phyloP scores from a whole-genome alignment of 2,329 filamentous ascomycete species.

The Cercospora berteroae region DNA sequence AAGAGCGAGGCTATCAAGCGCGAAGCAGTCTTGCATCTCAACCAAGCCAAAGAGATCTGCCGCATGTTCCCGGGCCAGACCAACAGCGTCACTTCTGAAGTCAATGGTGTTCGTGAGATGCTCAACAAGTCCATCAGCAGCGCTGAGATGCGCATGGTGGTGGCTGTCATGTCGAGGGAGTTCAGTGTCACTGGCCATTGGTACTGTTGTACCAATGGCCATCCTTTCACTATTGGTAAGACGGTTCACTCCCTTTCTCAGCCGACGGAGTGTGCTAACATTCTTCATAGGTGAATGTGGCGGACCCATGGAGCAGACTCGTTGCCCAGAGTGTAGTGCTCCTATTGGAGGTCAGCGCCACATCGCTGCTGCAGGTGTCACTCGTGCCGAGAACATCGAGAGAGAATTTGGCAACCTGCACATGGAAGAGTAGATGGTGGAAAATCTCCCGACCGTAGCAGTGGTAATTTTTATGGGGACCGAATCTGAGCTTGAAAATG shows the following conservation, averaged over 20 bases:
- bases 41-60: conserved; percentile 33
- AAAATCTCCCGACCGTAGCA: background rate
- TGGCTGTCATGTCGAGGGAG: conserved; percentile 50
- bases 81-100: conserved; percentile 43
- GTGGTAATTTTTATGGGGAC: background rate
- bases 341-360: conserved; percentile 58
- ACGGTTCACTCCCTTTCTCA: background rate
- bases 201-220: conserved; percentile 59
- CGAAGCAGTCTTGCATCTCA: conserved; percentile 30
- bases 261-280: background rate
- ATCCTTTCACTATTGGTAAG: conserved; percentile 44
- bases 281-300: conserved; percentile 38
- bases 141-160: conserved; percentile 53
- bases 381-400: conserved; percentile 52
- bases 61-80: conserved; percentile 28
- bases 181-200: conserved; percentile 54
- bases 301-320: conserved; percentile 60
- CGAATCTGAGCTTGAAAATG: background rate
- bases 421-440: background rate
- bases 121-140: conserved; percentile 48
- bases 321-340: conserved; percentile 62
- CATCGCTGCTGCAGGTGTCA: conserved; percentile 52
- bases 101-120: conserved; percentile 47
- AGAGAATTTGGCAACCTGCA: conserved; percentile 24
- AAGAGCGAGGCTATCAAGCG: conserved; percentile 16